A percentile compares a stretch with the other conserved stretches of the same genome.
These are phyloP conservation scores for Podaxis sp. DNA, from an alignment of 768 basidiomycete genomes.

Conservation along the genomic window DNA sequence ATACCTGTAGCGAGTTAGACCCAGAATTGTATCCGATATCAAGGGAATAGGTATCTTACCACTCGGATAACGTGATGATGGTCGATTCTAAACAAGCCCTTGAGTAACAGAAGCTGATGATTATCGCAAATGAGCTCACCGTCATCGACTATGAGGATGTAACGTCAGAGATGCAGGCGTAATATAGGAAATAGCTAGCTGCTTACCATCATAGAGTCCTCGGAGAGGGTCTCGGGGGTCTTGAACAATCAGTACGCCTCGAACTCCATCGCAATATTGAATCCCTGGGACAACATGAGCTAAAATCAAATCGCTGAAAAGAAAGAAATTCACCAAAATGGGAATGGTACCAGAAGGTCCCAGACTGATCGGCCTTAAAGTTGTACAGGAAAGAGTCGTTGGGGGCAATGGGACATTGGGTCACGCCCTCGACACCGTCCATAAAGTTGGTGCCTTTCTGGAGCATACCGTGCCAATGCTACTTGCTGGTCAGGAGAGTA, in stretches of 20 bases:
- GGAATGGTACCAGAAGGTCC: no score
- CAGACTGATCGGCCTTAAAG: no score
- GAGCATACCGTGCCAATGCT: no score
- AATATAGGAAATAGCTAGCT: neutral
- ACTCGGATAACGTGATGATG: slow-evolving; percentile 41
- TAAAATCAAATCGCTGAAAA: neutral
- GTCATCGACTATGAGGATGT: slow-evolving; percentile 27
- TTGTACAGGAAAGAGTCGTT: no score
- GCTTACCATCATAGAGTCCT: slow-evolving; percentile 17
- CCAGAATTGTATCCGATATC: neutral
- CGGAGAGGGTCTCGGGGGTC: slow-evolving; percentile 25
- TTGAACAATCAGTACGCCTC: slow-evolving; percentile 38
- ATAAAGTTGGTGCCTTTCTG: no score
- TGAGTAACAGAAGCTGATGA: slow-evolving; percentile 26
- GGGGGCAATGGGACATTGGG: no score
- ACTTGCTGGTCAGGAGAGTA: no score
- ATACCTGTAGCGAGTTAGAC: slow-evolving; percentile 20
- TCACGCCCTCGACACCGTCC: no score
- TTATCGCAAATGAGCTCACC: slow-evolving; percentile 27
- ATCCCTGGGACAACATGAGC: slow-evolving; percentile 18
- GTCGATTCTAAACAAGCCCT: slow-evolving; percentile 32
- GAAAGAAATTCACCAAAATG: no score
- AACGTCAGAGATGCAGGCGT: neutral
- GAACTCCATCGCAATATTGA: slow-evolving; percentile 49
- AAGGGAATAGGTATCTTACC: slow-evolving; percentile 20